These are phyloP conservation scores for Sugiyamaella pinicola DNA, from an alignment of 1,139 yeast species.

Conservation along the genomic window DNA sequence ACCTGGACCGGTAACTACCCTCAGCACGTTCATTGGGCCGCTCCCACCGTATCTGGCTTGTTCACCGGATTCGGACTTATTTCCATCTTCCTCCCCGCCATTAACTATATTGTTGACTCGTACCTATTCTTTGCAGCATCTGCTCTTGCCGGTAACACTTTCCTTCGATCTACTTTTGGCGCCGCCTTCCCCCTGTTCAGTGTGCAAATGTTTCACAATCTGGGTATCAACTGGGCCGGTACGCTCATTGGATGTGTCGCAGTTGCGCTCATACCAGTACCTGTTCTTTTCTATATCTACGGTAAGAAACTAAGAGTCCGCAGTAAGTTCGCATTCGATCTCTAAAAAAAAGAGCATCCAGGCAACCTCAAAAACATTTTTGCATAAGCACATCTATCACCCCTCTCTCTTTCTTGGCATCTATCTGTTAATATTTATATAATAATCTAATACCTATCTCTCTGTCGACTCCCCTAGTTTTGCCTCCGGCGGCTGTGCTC, in stretches of 20 bases:
- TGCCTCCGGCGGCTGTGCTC: slow-evolving; percentile 1
- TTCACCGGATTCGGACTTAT: slow-evolving; percentile 74
- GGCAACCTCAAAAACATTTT: background rate
- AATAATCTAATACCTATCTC: background rate
- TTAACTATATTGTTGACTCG: slow-evolving; percentile 77
- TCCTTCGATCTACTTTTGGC: slow-evolving; percentile 72
- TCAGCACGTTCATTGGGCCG: slow-evolving; percentile 72
- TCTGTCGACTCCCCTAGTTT: background rate
- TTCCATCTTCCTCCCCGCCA: slow-evolving; percentile 70
- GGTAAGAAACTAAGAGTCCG: slow-evolving; percentile 63
- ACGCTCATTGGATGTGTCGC: slow-evolving; percentile 71
- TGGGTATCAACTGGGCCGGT: slow-evolving; percentile 83
- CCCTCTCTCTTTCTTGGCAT: slow-evolving; percentile 1
- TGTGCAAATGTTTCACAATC: slow-evolving; percentile 66
- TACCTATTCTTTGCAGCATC: slow-evolving; percentile 81
- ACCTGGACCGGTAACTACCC: slow-evolving; percentile 81
- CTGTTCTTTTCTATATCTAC: slow-evolving; percentile 63
- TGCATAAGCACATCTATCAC: background rate
- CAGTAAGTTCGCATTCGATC: slow-evolving; percentile 59
- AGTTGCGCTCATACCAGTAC: slow-evolving; percentile 64
- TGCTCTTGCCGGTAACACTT: slow-evolving; percentile 86
- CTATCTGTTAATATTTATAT: slow-evolving; percentile 5
- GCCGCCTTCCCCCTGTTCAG: slow-evolving; percentile 81
- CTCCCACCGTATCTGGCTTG: slow-evolving; percentile 70
- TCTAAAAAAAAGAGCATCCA: background rate